Base-by-base conservation (phyloP, 345 rosid species). In the Triadica sebifera region DNA sequence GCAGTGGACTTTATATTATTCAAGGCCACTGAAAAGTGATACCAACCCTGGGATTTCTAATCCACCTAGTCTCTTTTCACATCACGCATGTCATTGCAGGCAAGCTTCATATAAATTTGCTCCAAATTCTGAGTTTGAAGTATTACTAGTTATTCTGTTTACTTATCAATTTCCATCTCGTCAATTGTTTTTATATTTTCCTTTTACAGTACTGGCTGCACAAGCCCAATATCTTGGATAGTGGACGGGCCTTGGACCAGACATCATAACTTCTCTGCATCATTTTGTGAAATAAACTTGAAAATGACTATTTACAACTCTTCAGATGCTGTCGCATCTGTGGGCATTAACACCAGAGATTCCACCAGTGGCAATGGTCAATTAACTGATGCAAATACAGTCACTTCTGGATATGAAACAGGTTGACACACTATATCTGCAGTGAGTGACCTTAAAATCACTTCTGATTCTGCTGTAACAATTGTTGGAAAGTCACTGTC, bases 41-140 rank as follows among this genome's bases (percentile, higher is more conserved):
- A 51, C 41, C 53, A 50, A 68, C 45, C 77, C 87, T 9, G 90
- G 75, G 78, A 78, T 77, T 68, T 81, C 89, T 56, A 74, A 75
- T 78, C 34, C 76, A 49, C 85, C 89, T 20, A 75, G 67, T 63
- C 67, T 95, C 74, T 84, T 85, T 47, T 93, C 97, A 70, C 86
- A 93, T 83, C 99, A 95, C 74, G 81, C 85, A 71, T 95, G 98
- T 75, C 83, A 83, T 78, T 89, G 93, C 88, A 90, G 93, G 99
- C 82, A 88, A 74, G 89, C 24, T n/a, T 49, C 22, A 1, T 51
- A 19, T 45, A 15, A n/a, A n/a, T n/a, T n/a, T n/a, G n/a, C n/a
- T n/a, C n/a, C n/a, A n/a, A n/a, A n/a, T n/a, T n/a, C n/a, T n/a
- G n/a, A 73, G 78, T 53, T 41, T 56, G 51, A 56, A 47, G 11